A percentile compares a stretch with the other conserved stretches of the same genome.
Evolutionary conservation across 352 stramenopile genomes (phyloP).

Genomic region (Pythium aquatile): DNA sequence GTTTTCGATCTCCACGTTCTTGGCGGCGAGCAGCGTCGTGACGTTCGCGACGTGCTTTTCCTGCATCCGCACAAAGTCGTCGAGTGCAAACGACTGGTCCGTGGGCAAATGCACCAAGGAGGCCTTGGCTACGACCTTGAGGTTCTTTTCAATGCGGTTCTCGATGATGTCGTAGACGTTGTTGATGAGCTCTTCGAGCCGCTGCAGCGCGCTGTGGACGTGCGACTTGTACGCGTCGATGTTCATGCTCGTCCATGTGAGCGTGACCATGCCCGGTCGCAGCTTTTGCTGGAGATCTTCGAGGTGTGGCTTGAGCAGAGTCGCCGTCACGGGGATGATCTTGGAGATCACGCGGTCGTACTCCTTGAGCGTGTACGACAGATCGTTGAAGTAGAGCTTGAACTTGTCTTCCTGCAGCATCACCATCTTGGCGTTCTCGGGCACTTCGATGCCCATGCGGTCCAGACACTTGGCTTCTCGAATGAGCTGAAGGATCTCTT

Average conservation of each 20-base stretch:
- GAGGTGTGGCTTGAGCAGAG: conserved; percentile 94
- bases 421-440: conserved; percentile 97
- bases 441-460: conserved; percentile 98
- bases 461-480: conserved; percentile 97
- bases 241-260: conserved; percentile 99
- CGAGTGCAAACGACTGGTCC: conserved; percentile 95
- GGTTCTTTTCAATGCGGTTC: conserved; percentile 99
- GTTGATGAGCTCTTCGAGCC: conserved; percentile 96
- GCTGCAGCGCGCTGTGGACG: conserved; percentile 90
- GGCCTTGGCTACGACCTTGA: conserved; percentile 98
- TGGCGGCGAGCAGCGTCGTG: conserved; percentile 89
- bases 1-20: conserved; percentile 98
- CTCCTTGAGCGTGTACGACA: conserved; percentile 96
- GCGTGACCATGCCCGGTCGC: conserved; percentile 97
- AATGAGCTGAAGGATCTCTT: conserved; percentile 97
- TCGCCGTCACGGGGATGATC: conserved; percentile 96
- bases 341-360: conserved; percentile 98
- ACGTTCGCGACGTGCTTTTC: conserved; percentile 91
- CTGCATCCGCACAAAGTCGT: conserved; percentile 98
- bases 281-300: conserved; percentile 99
- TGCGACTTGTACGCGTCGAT: conserved; percentile 98
- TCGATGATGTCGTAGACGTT: conserved; percentile 99
- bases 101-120: conserved; percentile 96
- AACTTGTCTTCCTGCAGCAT: conserved; percentile 98
- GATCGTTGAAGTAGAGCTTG: conserved; percentile 98